These are phyloP conservation scores for Colletotrichum sp. DNA, from an alignment of 2,329 filamentous ascomycete species.

Conservation along the genomic window DNA sequence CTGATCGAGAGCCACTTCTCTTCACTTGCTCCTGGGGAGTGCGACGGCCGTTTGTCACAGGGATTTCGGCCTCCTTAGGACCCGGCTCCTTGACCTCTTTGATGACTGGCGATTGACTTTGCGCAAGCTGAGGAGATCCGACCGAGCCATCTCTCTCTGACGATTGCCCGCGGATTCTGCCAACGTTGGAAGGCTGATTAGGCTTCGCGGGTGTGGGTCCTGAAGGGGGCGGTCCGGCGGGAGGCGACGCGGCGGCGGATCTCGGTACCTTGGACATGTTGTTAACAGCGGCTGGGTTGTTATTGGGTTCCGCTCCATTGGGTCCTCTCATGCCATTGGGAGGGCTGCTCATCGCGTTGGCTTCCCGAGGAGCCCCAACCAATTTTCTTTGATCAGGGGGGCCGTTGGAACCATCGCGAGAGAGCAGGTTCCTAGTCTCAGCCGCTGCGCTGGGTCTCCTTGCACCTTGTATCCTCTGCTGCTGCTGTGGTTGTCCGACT, in stretches of 20 bases:
- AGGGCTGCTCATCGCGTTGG: slow-evolving; percentile 36
- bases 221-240: slow-evolving; percentile 55
- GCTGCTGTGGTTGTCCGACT: slow-evolving; percentile 30
- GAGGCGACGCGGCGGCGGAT: slow-evolving; percentile 39
- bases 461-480: slow-evolving; percentile 44
- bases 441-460: slow-evolving; percentile 50
- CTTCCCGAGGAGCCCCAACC: slow-evolving; percentile 40
- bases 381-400: slow-evolving; percentile 55
- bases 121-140: slow-evolving; percentile 38
- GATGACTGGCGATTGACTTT: slow-evolving; percentile 46
- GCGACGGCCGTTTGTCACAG: slow-evolving; percentile 64
- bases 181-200: slow-evolving; percentile 43
- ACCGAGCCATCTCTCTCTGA: slow-evolving; percentile 45
- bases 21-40: slow-evolving; percentile 64
- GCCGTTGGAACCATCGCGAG: slow-evolving; percentile 58
- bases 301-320: slow-evolving; percentile 42
- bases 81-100: slow-evolving; percentile 36
- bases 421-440: slow-evolving; percentile 40
- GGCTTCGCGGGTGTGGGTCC: slow-evolving; percentile 58
- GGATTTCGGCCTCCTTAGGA: slow-evolving; percentile 52
- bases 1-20: slow-evolving; percentile 40
- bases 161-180: slow-evolving; percentile 54
- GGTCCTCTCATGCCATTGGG: slow-evolving; percentile 49
- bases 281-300: slow-evolving; percentile 33
- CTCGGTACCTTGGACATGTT: slow-evolving; percentile 45